Base-by-base conservation (phyloP, 2,329 filamentous ascomycete species). In the Talaromyces atroroseus region DNA sequence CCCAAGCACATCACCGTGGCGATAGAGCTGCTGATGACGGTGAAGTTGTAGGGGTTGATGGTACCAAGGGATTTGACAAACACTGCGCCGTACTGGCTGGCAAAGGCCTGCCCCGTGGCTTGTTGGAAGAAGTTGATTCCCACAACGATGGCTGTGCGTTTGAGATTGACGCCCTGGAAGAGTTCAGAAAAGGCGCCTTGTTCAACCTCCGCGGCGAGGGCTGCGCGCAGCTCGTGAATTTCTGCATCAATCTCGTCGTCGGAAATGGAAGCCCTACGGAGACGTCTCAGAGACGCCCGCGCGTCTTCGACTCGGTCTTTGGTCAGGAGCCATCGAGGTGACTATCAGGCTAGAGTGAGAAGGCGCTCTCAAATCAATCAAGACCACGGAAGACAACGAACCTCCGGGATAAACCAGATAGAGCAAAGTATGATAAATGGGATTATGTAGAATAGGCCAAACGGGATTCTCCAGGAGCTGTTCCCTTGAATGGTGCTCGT, bases 331-430 rank as follows among this genome's bases (percentile, higher is more conserved):
- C 48, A 49, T 12, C 26, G 14, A 21, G 48, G 48, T 34, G 48
- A 49, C 32, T 79, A 75, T 0, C 80, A 79, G 0, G 84, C 65
- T n/a, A 76, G 65, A 1, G 76, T 46, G 18, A 76, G 75, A 29
- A 10, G 26, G 26, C 26, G 11, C 26, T 26, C 7, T 26, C 24
- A 7, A 26, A 7, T 7, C 3, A 26, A 26, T 26, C 3, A 29
- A 29, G 4, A 64, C 62, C 0, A 66, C 61, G 0, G 74, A 71
- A 45, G 6, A 74, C n/a, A 18, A 40, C 38, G 12, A n/a, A 49
- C 50, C 63, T 49, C 48, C 2, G 48, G 48, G n/a, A 49, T 21
- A 4, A 34, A 49, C 24, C 24, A 49, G 3, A 38, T 34, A 6
- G 20, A 20, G 7, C 8, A 32, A 8, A 23, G 1, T 11, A 32